phyloP scores from a whole-genome alignment of 2,329 filamentous ascomycete species.

The Cladosporium colombiae region DNA sequence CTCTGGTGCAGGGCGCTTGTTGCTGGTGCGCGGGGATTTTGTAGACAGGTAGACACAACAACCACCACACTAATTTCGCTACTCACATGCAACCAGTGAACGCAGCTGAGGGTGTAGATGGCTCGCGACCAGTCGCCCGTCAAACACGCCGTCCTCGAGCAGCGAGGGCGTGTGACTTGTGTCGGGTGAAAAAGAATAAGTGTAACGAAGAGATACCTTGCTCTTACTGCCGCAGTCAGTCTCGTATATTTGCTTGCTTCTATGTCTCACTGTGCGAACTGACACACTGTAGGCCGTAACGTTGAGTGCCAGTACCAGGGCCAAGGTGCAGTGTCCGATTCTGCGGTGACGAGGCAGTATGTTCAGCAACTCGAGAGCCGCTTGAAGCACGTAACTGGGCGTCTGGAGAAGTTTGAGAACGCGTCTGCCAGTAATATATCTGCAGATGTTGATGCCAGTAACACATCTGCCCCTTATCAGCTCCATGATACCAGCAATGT shows the following conservation, averaged over 20 bases:
- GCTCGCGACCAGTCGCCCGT: not conserved
- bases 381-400: not conserved
- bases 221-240: not conserved
- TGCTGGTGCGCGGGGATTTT: not conserved
- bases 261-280: not conserved
- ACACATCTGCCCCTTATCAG: not conserved
- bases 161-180: not conserved
- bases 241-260: not conserved
- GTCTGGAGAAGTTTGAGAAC: not conserved
- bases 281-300: not conserved
- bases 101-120: not conserved
- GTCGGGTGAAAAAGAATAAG: not conserved
- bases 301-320: not conserved
- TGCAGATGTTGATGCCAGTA: not conserved
- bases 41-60: not conserved
- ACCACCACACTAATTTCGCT: not conserved
- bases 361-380: conserved; percentile 1
- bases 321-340: not conserved
- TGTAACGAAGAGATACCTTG: not conserved
- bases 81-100: not conserved
- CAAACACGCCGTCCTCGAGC: conserved; percentile 1
- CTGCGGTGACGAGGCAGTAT: not conserved
- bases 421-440: not conserved
- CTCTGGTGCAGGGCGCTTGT: not conserved
- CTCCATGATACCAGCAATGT: not conserved